Conservation (phyloP, 2,329 filamentous ascomycete genomes). For the Ampelomyces quisqualis region DNA sequence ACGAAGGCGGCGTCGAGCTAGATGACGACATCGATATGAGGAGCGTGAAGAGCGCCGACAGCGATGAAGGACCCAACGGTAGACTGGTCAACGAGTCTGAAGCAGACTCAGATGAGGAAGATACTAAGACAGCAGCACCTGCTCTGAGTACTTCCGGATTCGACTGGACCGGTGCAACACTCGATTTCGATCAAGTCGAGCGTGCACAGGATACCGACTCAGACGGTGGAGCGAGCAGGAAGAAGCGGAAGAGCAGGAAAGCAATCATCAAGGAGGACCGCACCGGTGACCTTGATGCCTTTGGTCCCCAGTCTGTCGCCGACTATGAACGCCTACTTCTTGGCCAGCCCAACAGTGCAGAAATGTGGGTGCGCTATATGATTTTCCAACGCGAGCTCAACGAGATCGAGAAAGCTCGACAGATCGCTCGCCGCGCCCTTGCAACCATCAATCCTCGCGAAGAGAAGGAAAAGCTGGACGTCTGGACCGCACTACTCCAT, state of each 20-base stretch:
- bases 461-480: conserved; percentile 87
- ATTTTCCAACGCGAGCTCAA: conserved; percentile 94
- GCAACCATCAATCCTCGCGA: conserved; percentile 89
- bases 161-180: conserved; percentile 75
- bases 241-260: conserved; percentile 73
- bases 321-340: conserved; percentile 94
- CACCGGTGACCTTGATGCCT: conserved; percentile 85
- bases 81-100: conserved; percentile 38
- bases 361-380: conserved; percentile 97
- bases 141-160: conserved; percentile 76
- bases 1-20: conserved; percentile 43
- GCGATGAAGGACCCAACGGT: conserved; percentile 43
- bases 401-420: conserved; percentile 82
- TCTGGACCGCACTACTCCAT: conserved; percentile 94
- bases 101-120: conserved; percentile 25
- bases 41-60: conserved; percentile 44
- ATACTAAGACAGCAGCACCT: conserved; percentile 34
- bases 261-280: conserved; percentile 79
- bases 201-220: conserved; percentile 55
- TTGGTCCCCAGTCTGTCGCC: conserved; percentile 83
- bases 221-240: conserved; percentile 53
- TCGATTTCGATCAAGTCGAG: conserved; percentile 56
- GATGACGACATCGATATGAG: conserved; percentile 49
- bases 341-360: conserved; percentile 88
- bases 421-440: conserved; percentile 86